A percentile compares a stretch with the other conserved stretches of the same genome.
Evolutionary conservation across 108 stramenopile species (phyloP).

Genomic region (Bacterosira constricta): DNA sequence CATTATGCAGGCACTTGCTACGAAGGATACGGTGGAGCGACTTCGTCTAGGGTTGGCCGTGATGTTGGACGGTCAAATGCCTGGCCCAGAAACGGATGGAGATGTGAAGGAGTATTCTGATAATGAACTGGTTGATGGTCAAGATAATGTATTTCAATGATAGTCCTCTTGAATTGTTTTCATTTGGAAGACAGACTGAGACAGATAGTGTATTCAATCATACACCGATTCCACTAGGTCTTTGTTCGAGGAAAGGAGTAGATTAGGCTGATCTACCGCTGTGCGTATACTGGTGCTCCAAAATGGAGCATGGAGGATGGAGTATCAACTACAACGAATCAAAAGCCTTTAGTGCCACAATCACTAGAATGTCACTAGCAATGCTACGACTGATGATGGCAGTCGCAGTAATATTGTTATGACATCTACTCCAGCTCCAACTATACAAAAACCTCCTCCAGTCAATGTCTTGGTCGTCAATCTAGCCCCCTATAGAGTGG

Average conservation of each 20-base stretch:
- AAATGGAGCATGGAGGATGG: background rate
- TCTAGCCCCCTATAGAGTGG: no score
- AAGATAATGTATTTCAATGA: conserved; percentile 9
- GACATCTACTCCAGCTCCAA: background rate
- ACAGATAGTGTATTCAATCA: background rate
- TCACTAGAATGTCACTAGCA: no score
- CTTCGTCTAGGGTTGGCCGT: conserved; percentile 36
- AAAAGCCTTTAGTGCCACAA: no score
- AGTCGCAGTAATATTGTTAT: background rate
- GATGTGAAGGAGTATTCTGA: background rate
- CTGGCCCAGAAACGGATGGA: background rate
- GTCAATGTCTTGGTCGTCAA: no score
- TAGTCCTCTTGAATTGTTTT: no score
- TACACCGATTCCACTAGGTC: background rate
- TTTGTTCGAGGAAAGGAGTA: background rate
- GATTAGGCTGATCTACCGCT: background rate
- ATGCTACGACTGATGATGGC: no score
- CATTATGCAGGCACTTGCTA: conserved; percentile 20
- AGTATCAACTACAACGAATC: no score
- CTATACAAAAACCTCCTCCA: no score
- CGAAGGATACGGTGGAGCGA: conserved; percentile 33
- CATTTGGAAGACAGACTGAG: no score
- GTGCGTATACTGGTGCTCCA: background rate
- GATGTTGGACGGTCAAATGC: conserved; percentile 21
- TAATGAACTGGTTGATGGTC: background rate